phyloP scores from a whole-genome alignment of 495 filamentous ascomycete genomes.

The Podospora didyma region DNA sequence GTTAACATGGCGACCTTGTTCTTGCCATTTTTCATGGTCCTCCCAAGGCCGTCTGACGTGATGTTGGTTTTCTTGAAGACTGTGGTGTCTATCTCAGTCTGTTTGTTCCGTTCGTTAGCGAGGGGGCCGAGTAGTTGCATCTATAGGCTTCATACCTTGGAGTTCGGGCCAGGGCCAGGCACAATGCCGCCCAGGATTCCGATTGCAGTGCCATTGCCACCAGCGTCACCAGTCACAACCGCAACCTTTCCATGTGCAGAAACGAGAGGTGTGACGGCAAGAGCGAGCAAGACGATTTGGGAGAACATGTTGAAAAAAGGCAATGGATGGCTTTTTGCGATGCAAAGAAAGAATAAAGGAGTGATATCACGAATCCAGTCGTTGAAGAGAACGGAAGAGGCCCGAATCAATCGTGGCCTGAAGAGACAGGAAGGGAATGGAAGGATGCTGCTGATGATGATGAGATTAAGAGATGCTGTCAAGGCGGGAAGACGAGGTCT shows the following conservation, averaged over 20 bases:
- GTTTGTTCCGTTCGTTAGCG: background rate
- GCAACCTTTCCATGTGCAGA: constrained; percentile 26
- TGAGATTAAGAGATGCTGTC: background rate
- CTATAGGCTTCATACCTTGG: background rate
- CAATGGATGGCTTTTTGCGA: background rate
- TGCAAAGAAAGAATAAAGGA: background rate
- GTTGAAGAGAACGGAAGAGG: background rate
- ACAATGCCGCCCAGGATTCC: constrained; percentile 22
- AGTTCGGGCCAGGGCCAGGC: constrained; percentile 17
- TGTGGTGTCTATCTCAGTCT: constrained; percentile 26
- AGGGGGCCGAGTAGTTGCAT: background rate
- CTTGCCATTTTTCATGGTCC: constrained; percentile 14
- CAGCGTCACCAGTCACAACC: constrained; percentile 20
- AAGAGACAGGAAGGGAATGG: background rate
- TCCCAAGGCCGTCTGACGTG: constrained; percentile 20
- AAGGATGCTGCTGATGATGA: background rate
- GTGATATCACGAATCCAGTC: background rate
- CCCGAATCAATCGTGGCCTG: constrained; percentile 6
- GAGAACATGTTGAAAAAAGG: constrained; percentile 9
- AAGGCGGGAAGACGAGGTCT: background rate
- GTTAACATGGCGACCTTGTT: constrained; percentile 18
- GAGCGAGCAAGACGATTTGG: constrained; percentile 11
- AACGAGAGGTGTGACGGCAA: constrained; percentile 17
- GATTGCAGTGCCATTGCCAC: constrained; percentile 25
- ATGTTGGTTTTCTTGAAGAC: constrained; percentile 18